Evolutionary conservation across 2,329 filamentous ascomycete species (phyloP).

Genomic region (Geosmithia putterillii): DNA sequence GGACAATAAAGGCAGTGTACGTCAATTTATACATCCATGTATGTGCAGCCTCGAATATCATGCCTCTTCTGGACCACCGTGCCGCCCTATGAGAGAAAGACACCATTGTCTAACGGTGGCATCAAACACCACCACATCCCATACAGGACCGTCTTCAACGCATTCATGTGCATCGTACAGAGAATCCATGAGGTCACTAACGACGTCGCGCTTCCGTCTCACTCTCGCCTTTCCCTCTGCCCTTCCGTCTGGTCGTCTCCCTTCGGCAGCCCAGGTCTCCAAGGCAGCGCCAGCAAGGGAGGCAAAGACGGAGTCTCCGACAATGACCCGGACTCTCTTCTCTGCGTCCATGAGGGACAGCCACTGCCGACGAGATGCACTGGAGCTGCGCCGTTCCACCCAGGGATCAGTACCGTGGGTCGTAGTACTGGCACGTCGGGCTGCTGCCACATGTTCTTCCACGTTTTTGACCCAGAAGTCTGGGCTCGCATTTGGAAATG

Average conservation of each 20-base stretch:
- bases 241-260: too few species aligned
- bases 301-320: slow-evolving; percentile 5
- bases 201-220: not conserved
- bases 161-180: not conserved
- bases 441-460: slow-evolving; percentile 4
- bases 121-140: not conserved
- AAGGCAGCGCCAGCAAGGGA: slow-evolving; percentile 4
- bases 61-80: slow-evolving; percentile 40
- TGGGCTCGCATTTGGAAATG: slow-evolving; percentile 2
- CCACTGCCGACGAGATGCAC: slow-evolving; percentile 1
- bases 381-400: too few species aligned
- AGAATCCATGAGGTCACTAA: not conserved
- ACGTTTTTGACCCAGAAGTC: slow-evolving; percentile 8
- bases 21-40: too few species aligned
- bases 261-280: slow-evolving; percentile 1
- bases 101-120: not conserved
- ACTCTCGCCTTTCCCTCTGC: too few species aligned
- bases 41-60: slow-evolving; percentile 43
- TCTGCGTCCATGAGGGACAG: slow-evolving; percentile 3
- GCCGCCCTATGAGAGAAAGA: slow-evolving; percentile 35
- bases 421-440: too few species aligned
- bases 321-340: slow-evolving; percentile 2
- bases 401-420: too few species aligned
- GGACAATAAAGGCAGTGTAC: too few species aligned
- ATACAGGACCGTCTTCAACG: not conserved